Evolutionary conservation across 192 early-diverging fungal genomes (phyloP).

Genomic region (Backusella macrospora): DNA sequence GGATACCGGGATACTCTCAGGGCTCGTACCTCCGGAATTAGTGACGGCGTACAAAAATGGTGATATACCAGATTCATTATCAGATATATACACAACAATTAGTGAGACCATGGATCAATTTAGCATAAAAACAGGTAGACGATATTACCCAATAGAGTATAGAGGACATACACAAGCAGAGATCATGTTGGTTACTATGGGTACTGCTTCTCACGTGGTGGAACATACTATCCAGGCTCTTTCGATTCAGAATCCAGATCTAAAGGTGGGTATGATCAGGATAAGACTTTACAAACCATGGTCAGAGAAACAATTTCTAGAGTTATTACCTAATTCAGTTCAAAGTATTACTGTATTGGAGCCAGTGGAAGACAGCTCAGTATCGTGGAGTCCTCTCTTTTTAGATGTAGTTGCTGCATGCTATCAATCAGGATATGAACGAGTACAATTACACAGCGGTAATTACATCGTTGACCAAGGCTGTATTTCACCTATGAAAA

Average conservation of each 20-base stretch:
- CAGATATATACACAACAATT: conserved; percentile 36
- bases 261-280: conserved; percentile 71
- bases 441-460: conserved; percentile 48
- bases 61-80: neutral
- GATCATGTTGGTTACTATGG: conserved; percentile 77
- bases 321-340: conserved; percentile 63
- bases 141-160: conserved; percentile 67
- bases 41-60: conserved; percentile 8
- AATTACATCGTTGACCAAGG: conserved; percentile 40
- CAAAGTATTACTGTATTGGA: conserved; percentile 66
- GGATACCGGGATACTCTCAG: neutral
- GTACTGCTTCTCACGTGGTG: conserved; percentile 52
- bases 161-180: conserved; percentile 63
- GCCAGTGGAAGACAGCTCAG: conserved; percentile 57
- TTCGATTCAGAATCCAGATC: conserved; percentile 18
- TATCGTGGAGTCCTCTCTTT: conserved; percentile 78
- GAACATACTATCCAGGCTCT: conserved; percentile 43
- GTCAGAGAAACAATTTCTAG: conserved; percentile 56
- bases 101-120: conserved; percentile 58
- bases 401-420: conserved; percentile 79
- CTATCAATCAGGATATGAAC: conserved; percentile 40
- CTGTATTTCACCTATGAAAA: conserved; percentile 24
- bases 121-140: conserved; percentile 52
- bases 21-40: conserved; percentile 8
- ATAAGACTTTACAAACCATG: conserved; percentile 79